These are phyloP conservation scores for Botrytis pseudocinerea DNA, from an alignment of 2,329 filamentous ascomycete genomes.

Conservation along the genomic window DNA sequence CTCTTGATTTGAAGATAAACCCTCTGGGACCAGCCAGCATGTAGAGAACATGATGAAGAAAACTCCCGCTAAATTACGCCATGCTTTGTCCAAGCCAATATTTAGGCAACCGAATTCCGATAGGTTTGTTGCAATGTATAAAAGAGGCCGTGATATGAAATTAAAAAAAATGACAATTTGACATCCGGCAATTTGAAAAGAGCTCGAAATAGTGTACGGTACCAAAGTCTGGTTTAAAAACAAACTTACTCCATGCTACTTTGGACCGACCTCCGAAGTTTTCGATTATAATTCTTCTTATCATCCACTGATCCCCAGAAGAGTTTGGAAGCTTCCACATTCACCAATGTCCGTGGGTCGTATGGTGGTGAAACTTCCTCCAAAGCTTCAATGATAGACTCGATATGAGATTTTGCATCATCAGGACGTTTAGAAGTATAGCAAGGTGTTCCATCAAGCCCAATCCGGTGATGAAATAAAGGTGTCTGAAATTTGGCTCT, in stretches of 20 bases:
- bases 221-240: not conserved
- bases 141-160: not conserved
- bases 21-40: not conserved
- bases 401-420: constrained; percentile 79
- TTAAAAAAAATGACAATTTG: no score
- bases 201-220: not conserved
- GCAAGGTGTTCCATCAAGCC: constrained; percentile 76
- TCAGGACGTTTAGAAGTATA: constrained; percentile 73
- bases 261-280: constrained; percentile 75
- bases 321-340: constrained; percentile 80
- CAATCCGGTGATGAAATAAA: constrained; percentile 86
- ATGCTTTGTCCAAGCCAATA: not conserved
- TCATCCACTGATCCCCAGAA: constrained; percentile 82
- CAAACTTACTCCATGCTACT: constrained; percentile 58
- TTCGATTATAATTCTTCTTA: constrained; percentile 81
- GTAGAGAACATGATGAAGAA: not conserved
- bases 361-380: constrained; percentile 87
- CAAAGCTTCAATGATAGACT: constrained; percentile 77
- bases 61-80: not conserved
- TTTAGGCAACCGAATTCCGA: not conserved
- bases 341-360: constrained; percentile 84
- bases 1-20: not conserved
- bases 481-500: constrained; percentile 77
- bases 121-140: not conserved
- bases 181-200: not conserved